Evolutionary conservation across 805 yeast genomes (phyloP).

Genomic region (Hanseniaspora opuntiae): DNA sequence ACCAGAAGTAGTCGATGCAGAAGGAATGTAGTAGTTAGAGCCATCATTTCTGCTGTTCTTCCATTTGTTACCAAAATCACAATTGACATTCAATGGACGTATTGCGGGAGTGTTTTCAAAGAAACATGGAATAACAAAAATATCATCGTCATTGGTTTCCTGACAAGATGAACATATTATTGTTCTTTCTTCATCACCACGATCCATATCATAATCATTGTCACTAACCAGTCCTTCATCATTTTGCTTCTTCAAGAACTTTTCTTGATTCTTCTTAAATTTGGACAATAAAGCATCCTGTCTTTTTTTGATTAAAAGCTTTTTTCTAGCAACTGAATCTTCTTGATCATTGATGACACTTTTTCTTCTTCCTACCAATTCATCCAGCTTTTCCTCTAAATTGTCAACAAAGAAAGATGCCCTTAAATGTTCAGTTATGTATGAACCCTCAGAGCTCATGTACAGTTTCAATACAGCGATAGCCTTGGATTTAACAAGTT

Average conservation of each 20-base stretch:
- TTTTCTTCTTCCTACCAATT: constrained; percentile 33
- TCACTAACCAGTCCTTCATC: constrained; percentile 16
- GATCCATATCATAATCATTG: not conserved
- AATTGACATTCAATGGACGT: constrained; percentile 27
- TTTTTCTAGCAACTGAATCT: constrained; percentile 42
- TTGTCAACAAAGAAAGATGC: not conserved
- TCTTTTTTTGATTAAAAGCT: constrained; percentile 46
- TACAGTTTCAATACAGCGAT: constrained; percentile 31
- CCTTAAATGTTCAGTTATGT: not conserved
- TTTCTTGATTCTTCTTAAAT: constrained; percentile 59
- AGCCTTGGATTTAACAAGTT: constrained; percentile 41
- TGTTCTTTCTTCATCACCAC: constrained; percentile 18
- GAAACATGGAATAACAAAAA: constrained; percentile 48
- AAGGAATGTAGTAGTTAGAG: not conserved
- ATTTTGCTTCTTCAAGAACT: constrained; percentile 48
- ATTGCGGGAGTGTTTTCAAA: constrained; percentile 35
- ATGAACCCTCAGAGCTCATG: not conserved
- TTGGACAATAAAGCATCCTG: constrained; percentile 48
- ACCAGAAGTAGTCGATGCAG: not conserved
- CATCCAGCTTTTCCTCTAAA: constrained; percentile 22
- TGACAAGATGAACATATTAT: constrained; percentile 49
- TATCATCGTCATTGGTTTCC: constrained; percentile 33
- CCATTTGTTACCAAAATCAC: constrained; percentile 3
- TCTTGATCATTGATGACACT: constrained; percentile 31
- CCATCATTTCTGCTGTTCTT: not conserved